Evolutionary conservation across 495 filamentous ascomycete genomes (phyloP), one percentile per base, ranked within the genome.

Genomic region (Talaromyces proteolyticus): DNA sequence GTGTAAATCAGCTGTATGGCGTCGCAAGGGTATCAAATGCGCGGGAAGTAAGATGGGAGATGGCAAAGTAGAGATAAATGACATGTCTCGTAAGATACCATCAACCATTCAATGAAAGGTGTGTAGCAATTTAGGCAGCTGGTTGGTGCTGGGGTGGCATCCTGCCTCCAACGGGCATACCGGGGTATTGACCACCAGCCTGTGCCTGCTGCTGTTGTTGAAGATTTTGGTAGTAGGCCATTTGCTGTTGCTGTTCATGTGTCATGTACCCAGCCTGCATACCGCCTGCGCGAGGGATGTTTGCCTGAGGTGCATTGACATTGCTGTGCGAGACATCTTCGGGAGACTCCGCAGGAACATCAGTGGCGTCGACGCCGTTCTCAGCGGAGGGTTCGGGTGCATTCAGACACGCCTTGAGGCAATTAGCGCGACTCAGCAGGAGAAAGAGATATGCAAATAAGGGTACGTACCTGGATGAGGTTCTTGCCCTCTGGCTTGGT

Each of bases 401-500:
- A 67, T 98, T 98, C 54, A 98, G 75, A 62, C 93, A 98, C 34
- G 93, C 92, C 93, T 95, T 57, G 52, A 51, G 41, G 21, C 48
- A 26, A 25, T 42, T 23, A 42, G 5, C 14, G 24, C 10, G 11
- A 34, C 25, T 50, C 22, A 16, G 47, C 22, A 42, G 29, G 47
- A 25, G 41, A 53, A 29, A 16, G 16, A 17, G 38, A 3, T 17
- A 1, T 41, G 6, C 26, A 26, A 16, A 25, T 16, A 40, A 40
- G 4, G 21, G 29, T 11, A 19, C 80, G 51, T 81, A 97, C 94
- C 85, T 99, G 94, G 52, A 99, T 99, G 37, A 99, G 75, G 64
- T 99, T 99, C 81, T 99, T 99, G 72, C 94, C 94, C 67, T 99
- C 94, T 8, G 94, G 85, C 78, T 99, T 99, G 55, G 94, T 99